These are phyloP conservation scores for Colletotrichum lentis DNA, from an alignment of 2,329 filamentous ascomycete species.

Conservation along the genomic window DNA sequence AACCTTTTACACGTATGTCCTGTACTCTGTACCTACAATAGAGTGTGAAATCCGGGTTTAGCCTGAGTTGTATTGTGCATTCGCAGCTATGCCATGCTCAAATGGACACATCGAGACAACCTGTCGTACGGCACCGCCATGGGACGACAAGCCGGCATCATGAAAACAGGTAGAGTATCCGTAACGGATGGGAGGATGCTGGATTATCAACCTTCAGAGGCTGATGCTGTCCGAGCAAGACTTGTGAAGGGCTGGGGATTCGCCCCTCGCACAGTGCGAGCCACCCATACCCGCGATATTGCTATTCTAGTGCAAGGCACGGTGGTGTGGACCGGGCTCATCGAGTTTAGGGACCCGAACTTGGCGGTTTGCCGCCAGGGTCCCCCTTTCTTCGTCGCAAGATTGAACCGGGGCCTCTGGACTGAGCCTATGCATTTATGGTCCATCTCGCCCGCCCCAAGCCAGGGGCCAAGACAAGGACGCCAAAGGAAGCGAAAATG, in stretches of 20 bases:
- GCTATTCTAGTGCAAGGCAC: slow-evolving; percentile 22
- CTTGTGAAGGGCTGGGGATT: background rate
- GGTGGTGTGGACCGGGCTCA: background rate
- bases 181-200: background rate
- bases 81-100: background rate
- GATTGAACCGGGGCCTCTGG: slow-evolving; percentile 9
- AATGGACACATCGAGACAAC: background rate
- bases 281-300: background rate
- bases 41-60: slow-evolving; percentile 8
- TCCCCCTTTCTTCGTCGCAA: slow-evolving; percentile 23
- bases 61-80: slow-evolving; percentile 12
- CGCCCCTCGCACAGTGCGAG: slow-evolving; percentile 1
- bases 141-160: background rate
- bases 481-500: slow-evolving; percentile 1
- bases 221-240: background rate
- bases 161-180: background rate
- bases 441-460: slow-evolving; percentile 26
- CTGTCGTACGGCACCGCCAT: background rate
- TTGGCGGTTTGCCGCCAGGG: slow-evolving; percentile 22
- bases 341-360: slow-evolving; percentile 13
- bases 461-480: slow-evolving; percentile 27
- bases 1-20: background rate
- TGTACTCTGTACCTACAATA: too few relatives aligned
- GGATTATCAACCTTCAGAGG: background rate
- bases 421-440: slow-evolving; percentile 29